These are phyloP conservation scores for Ophiocordyceps polyrhachis-furcata DNA, from an alignment of 2,329 filamentous ascomycete species.

Conservation along the genomic window DNA sequence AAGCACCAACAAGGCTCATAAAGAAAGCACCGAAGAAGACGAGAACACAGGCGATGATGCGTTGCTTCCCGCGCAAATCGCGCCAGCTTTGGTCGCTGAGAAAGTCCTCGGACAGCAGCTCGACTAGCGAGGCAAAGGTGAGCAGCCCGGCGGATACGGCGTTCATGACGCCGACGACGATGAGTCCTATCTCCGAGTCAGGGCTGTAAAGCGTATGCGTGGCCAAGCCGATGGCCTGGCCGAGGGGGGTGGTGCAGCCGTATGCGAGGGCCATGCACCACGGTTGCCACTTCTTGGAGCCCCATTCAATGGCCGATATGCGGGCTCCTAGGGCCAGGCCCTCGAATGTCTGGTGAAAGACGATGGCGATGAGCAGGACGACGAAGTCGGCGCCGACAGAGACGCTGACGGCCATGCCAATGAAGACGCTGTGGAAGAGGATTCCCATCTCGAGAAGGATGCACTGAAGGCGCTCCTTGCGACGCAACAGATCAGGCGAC, in stretches of 20 bases:
- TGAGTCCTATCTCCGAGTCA: slow-evolving; percentile 41
- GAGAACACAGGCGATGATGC: slow-evolving; percentile 34
- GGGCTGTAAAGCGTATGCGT: slow-evolving; percentile 55
- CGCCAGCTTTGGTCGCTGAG: slow-evolving; percentile 44
- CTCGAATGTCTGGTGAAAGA: slow-evolving; percentile 46
- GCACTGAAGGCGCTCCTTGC: slow-evolving; percentile 55
- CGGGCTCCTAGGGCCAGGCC: slow-evolving; percentile 46
- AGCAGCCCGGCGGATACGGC: slow-evolving; percentile 54
- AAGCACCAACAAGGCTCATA: slow-evolving; percentile 46
- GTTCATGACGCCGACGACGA: slow-evolving; percentile 59
- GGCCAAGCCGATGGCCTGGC: slow-evolving; percentile 54
- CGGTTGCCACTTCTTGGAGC: slow-evolving; percentile 22
- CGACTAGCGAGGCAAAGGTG: slow-evolving; percentile 52
- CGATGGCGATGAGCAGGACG: slow-evolving; percentile 61
- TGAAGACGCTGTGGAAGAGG: slow-evolving; percentile 45
- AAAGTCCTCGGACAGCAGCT: slow-evolving; percentile 56
- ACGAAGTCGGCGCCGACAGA: slow-evolving; percentile 59
- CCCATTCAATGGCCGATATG: slow-evolving; percentile 36
- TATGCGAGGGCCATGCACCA: slow-evolving; percentile 40
- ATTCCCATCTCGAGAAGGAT: slow-evolving; percentile 65
- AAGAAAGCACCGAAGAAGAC: slow-evolving; percentile 40
- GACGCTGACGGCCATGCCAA: slow-evolving; percentile 68
- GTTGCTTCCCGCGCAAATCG: slow-evolving; percentile 30
- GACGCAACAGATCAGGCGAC: slow-evolving; percentile 34
- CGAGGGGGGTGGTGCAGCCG: slow-evolving; percentile 44